Conservation (phyloP, 2,329 filamentous ascomycete genomes). For the Ascochyta clinopodiicola region DNA sequence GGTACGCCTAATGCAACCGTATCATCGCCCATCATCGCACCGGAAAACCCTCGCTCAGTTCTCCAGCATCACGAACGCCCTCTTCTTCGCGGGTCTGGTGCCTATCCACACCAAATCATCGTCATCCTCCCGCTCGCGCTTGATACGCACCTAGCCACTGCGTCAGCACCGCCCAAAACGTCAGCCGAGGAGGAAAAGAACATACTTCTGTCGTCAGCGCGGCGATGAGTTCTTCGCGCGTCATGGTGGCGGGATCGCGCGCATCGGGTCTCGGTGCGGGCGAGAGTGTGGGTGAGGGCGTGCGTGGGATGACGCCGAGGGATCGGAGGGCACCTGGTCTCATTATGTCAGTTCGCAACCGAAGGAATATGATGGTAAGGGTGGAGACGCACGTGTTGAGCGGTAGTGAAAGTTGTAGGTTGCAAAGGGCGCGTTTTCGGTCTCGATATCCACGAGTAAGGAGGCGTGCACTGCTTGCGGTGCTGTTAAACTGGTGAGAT, state of each 20-base stretch:
- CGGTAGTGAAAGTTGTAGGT: constrained; percentile 31
- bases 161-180: too few relatives aligned
- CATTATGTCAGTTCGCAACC: too few relatives aligned
- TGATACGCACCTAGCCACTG: too few relatives aligned
- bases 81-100: too few relatives aligned
- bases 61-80: too few relatives aligned
- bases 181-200: background rate
- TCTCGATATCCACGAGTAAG: constrained; percentile 6
- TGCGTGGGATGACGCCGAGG: constrained; percentile 36
- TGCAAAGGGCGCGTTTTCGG: constrained; percentile 17
- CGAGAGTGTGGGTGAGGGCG: constrained; percentile 12
- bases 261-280: background rate
- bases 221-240: background rate
- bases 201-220: background rate
- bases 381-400: constrained; percentile 1
- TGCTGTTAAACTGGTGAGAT: constrained; percentile 4
- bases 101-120: too few relatives aligned
- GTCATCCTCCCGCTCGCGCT: too few relatives aligned
- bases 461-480: constrained; percentile 5
- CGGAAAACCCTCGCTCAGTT: too few relatives aligned
- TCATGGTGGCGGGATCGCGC: background rate
- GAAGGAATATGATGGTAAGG: too few relatives aligned
- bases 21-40: too few relatives aligned
- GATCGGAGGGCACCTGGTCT: constrained; percentile 30
- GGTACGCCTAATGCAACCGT: too few relatives aligned